Base-by-base conservation (phyloP, 1,284 basidiomycete genomes). In the Heliocybe sulcata region DNA sequence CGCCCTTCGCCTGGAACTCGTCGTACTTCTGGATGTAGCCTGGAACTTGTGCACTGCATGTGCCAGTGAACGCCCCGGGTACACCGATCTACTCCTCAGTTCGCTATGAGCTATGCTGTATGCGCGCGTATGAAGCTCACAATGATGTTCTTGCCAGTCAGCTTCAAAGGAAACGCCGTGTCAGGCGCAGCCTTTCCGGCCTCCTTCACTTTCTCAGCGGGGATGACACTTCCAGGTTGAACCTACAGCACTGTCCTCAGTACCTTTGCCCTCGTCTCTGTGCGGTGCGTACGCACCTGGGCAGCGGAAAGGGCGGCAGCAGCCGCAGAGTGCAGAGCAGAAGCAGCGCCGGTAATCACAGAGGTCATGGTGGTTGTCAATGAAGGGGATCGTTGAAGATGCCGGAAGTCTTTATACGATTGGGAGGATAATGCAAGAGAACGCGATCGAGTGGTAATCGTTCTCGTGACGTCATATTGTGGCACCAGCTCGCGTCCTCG, bases 61-160 rank as follows among this genome's bases (percentile, higher is more conserved):
- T 61, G 56, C 72, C 73, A 55, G 77, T 83, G 70, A 87, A 89
- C 2, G 83, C 82, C 16, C 82, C 83, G 0, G 82, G 80, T 11
- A 85, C 20, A 35, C 52, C 53, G 42, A 54, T 10, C 22, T 47
- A 23, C 52, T 11, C 19, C n/a, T n/a, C n/a, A n/a, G n/a, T n/a
- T n/a, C n/a, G n/a, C n/a, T n/a, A n/a, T n/a, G n/a, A n/a, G n/a
- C n/a, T n/a, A n/a, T n/a, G n/a, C n/a, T n/a, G n/a, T n/a, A n/a
- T n/a, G n/a, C n/a, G n/a, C n/a, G n/a, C n/a, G n/a, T n/a, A n/a
- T 11, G 45, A 8, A 47, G 69, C 80, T 56, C 61, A 90, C 87
- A 59, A 92, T 76, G 60, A 91, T 66, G 64, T 84, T 87, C 72
- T 82, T 89, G 38, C 89, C 88, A 14, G 69, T 70, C 51, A 86